Percentiles rank a stretch among this genome's conserved stretches.
phyloP scores from a whole-genome alignment of 495 filamentous ascomycete genomes.

The Penicillium verhagenii region DNA sequence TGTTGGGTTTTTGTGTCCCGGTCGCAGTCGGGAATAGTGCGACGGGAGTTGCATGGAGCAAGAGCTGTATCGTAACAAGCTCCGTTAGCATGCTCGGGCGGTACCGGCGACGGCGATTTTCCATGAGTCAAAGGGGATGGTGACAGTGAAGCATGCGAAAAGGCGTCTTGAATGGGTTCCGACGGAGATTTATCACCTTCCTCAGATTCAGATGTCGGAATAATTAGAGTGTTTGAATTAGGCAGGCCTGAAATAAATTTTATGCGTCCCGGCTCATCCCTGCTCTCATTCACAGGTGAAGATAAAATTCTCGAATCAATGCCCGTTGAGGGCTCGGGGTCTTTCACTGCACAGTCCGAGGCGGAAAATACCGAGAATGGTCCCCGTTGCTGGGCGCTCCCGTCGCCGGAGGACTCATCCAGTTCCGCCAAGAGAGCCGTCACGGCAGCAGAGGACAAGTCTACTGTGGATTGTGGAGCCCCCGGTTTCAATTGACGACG shows the following conservation, averaged over 20 bases:
- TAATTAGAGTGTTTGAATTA: neutral
- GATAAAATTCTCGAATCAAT: neutral
- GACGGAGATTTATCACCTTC: neutral
- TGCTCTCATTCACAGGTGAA: neutral
- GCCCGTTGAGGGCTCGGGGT: neutral
- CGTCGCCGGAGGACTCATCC: slow-evolving; percentile 19
- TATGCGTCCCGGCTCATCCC: neutral
- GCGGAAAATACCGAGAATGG: slow-evolving; percentile 28
- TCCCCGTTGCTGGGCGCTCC: slow-evolving; percentile 18
- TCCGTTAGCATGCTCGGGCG: neutral
- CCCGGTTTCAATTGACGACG: slow-evolving; percentile 16
- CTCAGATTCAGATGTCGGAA: neutral
- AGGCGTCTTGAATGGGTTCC: neutral
- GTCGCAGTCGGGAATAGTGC: neutral
- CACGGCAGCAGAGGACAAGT: slow-evolving; percentile 20
- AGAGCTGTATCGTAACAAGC: neutral
- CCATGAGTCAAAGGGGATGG: neutral
- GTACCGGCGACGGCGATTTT: neutral
- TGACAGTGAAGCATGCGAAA: neutral
- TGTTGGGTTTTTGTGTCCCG: neutral
- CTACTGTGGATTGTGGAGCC: slow-evolving; percentile 2
- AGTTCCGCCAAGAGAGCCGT: slow-evolving; percentile 19
- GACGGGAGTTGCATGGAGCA: neutral
- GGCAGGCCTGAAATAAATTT: neutral
- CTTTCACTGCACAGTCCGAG: neutral